Evolutionary conservation across 495 filamentous ascomycete species (phyloP).

Genomic region (Rhypophila decipiens): DNA sequence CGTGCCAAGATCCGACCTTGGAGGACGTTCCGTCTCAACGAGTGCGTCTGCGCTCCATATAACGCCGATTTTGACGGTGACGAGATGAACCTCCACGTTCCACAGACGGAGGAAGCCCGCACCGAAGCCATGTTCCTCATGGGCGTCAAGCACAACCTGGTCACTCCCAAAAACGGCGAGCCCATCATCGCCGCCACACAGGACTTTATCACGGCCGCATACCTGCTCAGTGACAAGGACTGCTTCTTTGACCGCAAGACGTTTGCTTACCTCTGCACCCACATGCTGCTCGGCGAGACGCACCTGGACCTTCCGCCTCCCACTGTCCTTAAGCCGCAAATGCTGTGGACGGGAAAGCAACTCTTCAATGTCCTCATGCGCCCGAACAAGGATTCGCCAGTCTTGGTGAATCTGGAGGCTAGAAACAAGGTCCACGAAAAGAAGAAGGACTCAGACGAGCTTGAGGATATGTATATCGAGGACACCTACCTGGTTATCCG

Average conservation of each 20-base stretch:
- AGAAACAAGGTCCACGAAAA: constrained; percentile 74
- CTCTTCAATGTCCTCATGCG: constrained; percentile 93
- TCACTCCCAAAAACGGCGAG: constrained; percentile 94
- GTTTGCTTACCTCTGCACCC: constrained; percentile 84
- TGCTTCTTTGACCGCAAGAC: constrained; percentile 80
- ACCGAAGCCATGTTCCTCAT: constrained; percentile 95
- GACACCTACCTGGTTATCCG: constrained; percentile 87
- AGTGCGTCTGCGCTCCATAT: constrained; percentile 97
- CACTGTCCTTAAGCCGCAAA: constrained; percentile 74
- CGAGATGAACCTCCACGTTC: constrained; percentile 99
- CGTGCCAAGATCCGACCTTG: constrained; percentile 88
- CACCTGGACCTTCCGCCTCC: constrained; percentile 83
- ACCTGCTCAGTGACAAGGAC: constrained; percentile 86
- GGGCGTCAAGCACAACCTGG: constrained; percentile 95
- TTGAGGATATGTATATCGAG: constrained; percentile 71
- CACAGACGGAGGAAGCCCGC: constrained; percentile 90
- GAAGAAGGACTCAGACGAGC: constrained; percentile 37
- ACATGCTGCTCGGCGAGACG: constrained; percentile 76
- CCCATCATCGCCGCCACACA: constrained; percentile 98
- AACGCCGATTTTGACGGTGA: constrained; percentile 99
- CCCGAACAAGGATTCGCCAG: constrained; percentile 71
- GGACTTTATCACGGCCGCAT: constrained; percentile 96
- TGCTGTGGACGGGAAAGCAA: constrained; percentile 96
- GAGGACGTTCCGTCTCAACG: constrained; percentile 94
- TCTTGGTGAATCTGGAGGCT: constrained; percentile 87